A percentile compares a stretch with the other conserved stretches of the same genome.
Evolutionary conservation across 108 stramenopile species (phyloP).

Genomic region (Skeletonema potamos): DNA sequence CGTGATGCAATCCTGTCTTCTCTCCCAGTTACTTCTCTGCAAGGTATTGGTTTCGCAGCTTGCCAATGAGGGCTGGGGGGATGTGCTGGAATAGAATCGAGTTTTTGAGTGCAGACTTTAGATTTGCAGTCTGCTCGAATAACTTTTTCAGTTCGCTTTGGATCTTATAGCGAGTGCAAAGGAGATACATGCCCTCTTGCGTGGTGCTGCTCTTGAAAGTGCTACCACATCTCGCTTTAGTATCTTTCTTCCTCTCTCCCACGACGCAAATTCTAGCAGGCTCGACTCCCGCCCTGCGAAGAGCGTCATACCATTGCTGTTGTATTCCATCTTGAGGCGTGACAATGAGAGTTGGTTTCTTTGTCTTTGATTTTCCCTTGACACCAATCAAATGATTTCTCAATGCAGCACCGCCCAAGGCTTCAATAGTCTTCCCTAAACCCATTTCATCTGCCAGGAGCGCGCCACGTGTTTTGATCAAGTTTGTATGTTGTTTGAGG

Average conservation of each 20-base stretch:
- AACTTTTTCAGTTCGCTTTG: conserved; percentile 3
- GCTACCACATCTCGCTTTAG: background rate
- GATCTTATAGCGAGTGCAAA: conserved; percentile 39
- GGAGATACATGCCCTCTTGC: conserved; percentile 13
- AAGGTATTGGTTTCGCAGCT: conserved; percentile 33
- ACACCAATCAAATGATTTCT: conserved; percentile 15
- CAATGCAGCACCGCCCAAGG: conserved; percentile 33
- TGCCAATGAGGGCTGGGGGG: conserved; percentile 2
- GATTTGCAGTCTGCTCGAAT: background rate
- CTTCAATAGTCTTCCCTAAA: conserved; percentile 36
- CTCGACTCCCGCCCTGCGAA: conserved; percentile 25
- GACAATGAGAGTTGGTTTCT: conserved; percentile 40
- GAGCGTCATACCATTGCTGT: conserved; percentile 41
- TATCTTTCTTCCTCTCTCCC: conserved; percentile 9
- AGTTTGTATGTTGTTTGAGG: background rate
- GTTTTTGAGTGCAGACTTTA: background rate
- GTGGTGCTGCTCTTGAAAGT: conserved; percentile 1
- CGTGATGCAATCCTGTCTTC: conserved; percentile 10
- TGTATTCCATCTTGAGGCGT: conserved; percentile 48
- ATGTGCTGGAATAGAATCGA: conserved; percentile 12
- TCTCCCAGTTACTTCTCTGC: conserved; percentile 17
- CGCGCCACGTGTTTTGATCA: conserved; percentile 2
- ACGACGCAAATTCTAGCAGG: conserved; percentile 7
- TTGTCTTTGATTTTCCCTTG: background rate
- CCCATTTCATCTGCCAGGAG: conserved; percentile 43